A percentile compares a stretch with the other conserved stretches of the same genome.
Conservation (phyloP, 2,329 filamentous ascomycete species). For the Furcasterigmium furcatum region DNA sequence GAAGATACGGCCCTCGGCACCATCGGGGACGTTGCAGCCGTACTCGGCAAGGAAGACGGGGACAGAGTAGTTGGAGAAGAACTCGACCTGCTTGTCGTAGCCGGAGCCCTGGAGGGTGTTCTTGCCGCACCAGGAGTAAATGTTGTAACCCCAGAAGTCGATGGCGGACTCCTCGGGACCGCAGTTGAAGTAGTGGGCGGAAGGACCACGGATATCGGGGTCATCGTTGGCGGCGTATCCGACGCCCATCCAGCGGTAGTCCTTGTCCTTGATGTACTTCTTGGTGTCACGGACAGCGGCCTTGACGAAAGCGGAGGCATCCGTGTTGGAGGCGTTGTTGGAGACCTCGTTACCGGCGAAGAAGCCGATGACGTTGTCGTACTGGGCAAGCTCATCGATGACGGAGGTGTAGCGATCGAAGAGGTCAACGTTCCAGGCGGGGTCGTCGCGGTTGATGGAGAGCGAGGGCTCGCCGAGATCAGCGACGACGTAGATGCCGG, state of each 20-base stretch:
- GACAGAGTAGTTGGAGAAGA: slow-evolving; percentile 86
- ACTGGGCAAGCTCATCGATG: slow-evolving; percentile 75
- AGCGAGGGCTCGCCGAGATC: slow-evolving; percentile 78
- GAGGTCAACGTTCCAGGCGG: slow-evolving; percentile 75
- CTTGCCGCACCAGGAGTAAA: slow-evolving; percentile 97
- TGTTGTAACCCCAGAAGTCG: slow-evolving; percentile 99
- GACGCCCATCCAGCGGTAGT: slow-evolving; percentile 77
- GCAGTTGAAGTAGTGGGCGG: slow-evolving; percentile 95
- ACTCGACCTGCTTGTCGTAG: slow-evolving; percentile 77
- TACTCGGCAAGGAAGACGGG: slow-evolving; percentile 99
- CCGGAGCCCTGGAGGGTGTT: slow-evolving; percentile 75
- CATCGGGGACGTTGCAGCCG: slow-evolving; percentile 74
- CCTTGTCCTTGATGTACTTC: slow-evolving; percentile 80
- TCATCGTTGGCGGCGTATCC: slow-evolving; percentile 98
- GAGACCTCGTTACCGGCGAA: slow-evolving; percentile 98
- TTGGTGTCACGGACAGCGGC: slow-evolving; percentile 96
- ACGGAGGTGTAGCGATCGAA: slow-evolving; percentile 81
- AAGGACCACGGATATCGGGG: slow-evolving; percentile 71
- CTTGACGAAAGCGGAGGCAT: slow-evolving; percentile 92
- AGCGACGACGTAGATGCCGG: slow-evolving; percentile 92
- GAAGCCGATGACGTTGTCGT: slow-evolving; percentile 93
- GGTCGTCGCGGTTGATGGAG: slow-evolving; percentile 82
- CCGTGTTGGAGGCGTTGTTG: slow-evolving; percentile 84
- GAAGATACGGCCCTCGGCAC: slow-evolving; percentile 69
- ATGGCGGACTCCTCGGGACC: slow-evolving; percentile 65